phyloP scores from a whole-genome alignment of 768 basidiomycete genomes.

The Phaffia australis region DNA sequence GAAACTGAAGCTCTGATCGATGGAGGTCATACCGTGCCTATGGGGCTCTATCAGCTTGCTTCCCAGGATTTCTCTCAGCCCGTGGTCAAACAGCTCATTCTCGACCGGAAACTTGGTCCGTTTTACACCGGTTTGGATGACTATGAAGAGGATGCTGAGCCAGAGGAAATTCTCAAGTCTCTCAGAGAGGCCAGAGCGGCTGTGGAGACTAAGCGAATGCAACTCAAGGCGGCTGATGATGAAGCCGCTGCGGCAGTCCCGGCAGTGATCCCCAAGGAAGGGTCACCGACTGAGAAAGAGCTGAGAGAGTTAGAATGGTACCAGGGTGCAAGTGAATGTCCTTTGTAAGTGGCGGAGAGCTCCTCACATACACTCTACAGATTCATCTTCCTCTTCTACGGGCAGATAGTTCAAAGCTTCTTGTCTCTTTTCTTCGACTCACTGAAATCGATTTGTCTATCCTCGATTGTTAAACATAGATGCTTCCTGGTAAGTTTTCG shows the following conservation, averaged over 20 bases:
- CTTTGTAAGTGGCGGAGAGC: constrained; percentile 53
- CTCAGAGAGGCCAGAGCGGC: constrained; percentile 56
- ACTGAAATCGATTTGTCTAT: background rate
- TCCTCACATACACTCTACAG: background rate
- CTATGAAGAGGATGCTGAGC: constrained; percentile 77
- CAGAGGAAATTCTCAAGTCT: constrained; percentile 71
- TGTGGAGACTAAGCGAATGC: constrained; percentile 41
- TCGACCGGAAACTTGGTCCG: constrained; percentile 77
- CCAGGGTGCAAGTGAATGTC: constrained; percentile 79
- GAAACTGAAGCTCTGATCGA: constrained; percentile 72
- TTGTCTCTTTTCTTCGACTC: constrained; percentile 22
- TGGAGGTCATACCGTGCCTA: constrained; percentile 66
- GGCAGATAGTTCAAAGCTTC: background rate
- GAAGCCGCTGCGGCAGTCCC: constrained; percentile 11
- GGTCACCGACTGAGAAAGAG: constrained; percentile 26
- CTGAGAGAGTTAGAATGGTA: constrained; percentile 69
- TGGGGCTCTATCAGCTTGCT: constrained; percentile 66
- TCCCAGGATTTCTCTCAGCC: constrained; percentile 79
- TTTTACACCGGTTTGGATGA: constrained; percentile 96
- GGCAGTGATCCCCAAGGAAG: constrained; percentile 7
- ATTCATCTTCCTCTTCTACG: background rate
- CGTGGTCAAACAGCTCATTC: constrained; percentile 75
- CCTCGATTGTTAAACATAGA: constrained; percentile 18
- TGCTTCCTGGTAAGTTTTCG: constrained; percentile 7
- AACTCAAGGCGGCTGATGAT: constrained; percentile 47